Conservation (phyloP, 2,329 filamentous ascomycete genomes). For the Exophiala viscosa region DNA sequence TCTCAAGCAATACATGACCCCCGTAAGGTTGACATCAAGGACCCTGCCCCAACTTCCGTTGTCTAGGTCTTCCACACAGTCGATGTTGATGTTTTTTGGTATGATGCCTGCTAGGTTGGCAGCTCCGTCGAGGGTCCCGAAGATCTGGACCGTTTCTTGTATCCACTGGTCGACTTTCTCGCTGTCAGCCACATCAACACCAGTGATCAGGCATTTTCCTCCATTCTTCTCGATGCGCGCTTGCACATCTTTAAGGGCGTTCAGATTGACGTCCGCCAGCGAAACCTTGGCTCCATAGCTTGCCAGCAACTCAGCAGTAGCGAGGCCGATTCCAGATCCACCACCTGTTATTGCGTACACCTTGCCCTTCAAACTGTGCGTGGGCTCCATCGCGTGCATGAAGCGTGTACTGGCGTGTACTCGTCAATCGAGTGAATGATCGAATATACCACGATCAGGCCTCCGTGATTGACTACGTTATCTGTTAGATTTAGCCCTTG, state of each 20-base stretch:
- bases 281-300: slow-evolving; percentile 45
- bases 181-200: slow-evolving; percentile 14
- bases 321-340: slow-evolving; percentile 49
- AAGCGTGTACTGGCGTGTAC: too few species aligned
- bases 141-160: slow-evolving; percentile 6
- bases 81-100: slow-evolving; percentile 21
- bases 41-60: not conserved
- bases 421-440: too few species aligned
- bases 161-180: slow-evolving; percentile 18
- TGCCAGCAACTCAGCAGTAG: slow-evolving; percentile 45
- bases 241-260: not conserved
- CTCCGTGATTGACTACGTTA: too few species aligned
- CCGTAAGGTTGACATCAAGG: slow-evolving; percentile 36
- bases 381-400: too few species aligned
- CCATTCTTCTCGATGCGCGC: too few species aligned
- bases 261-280: slow-evolving; percentile 45
- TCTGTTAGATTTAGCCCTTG: too few species aligned
- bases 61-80: slow-evolving; percentile 30
- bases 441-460: too few species aligned
- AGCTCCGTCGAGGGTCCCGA: slow-evolving; percentile 18
- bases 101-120: slow-evolving; percentile 23
- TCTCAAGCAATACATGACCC: slow-evolving; percentile 38
- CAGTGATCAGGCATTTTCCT: not conserved
- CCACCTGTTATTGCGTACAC: slow-evolving; percentile 37
- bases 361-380: slow-evolving; percentile 33